Base-by-base conservation (phyloP, 1,139 yeast genomes). In the Blastobotrys serpentis region DNA sequence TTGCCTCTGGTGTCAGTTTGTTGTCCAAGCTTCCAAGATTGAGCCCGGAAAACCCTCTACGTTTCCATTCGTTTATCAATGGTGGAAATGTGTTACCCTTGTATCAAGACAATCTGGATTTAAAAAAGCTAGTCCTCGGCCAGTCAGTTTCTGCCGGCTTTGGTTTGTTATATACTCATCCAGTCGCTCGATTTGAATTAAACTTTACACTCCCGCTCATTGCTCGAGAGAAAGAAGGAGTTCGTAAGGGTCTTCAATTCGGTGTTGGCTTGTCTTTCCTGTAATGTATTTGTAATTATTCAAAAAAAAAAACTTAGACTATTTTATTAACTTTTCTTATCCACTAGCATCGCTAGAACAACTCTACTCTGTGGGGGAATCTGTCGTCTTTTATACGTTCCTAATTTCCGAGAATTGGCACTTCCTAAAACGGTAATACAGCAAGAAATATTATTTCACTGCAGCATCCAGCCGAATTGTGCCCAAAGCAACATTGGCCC, bases 231-330 rank as follows among this genome's bases (percentile, higher is more conserved):
- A 71, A 78, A 33, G 98, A 92, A 61, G 75, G 77, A 23, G 65
- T 79, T 4, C 74, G 96, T 59, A 89, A 87, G 64, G 98, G 98
- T 0, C 66, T 92, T 33, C 98, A 92, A 65, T 90, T 89, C 66
- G 98, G 98, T 16, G 81, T 92, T 46, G 98, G 98, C 0, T 69
- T 88, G 43, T 82, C 92, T 17, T 89, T 88, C 66, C 73, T 87
- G 74, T 87, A 74, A 41, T 39, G 23, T 26, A 16, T 21, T n/a
- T n/a, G n/a, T n/a, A n/a, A n/a, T 23, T 23, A 23, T 10, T 6
- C 5, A 23, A 23, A 23, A 23, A 23, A 23, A 5, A 6, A 23
- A 6, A 23, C 26, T 6, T 23, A 23, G 26, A 23, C 26, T n/a
- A n/a, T n/a, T n/a, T n/a, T n/a, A n/a, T n/a, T n/a, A n/a, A n/a